A percentile compares a stretch with the other conserved stretches of the same genome.
Evolutionary conservation across 2,329 filamentous ascomycete species (phyloP).

Genomic region (Trichoderma atrobrunneum): DNA sequence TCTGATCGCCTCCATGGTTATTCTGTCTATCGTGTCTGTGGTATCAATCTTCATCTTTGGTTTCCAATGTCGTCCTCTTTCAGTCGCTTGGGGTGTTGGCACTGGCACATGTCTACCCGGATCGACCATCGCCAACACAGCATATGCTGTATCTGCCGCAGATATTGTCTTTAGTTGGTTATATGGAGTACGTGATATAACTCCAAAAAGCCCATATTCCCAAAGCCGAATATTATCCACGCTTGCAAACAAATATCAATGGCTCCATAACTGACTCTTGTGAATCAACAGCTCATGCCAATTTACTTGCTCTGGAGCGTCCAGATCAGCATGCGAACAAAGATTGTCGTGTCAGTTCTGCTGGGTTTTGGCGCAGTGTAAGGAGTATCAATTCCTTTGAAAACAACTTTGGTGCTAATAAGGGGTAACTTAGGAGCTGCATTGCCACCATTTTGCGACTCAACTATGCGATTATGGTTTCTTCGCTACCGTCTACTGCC

Average conservation of each 20-base stretch:
- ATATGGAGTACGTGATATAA: neutral
- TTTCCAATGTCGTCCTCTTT: slow-evolving; percentile 1
- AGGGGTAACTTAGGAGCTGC: neutral
- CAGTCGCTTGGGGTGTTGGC: neutral
- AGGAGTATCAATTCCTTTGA: neutral
- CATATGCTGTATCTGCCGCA: neutral
- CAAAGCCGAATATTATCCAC: neutral
- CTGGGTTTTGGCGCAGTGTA: slow-evolving; percentile 3
- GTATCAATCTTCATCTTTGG: neutral
- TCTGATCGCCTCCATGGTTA: neutral
- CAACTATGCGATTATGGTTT: neutral
- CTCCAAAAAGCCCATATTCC: neutral
- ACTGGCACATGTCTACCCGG: neutral
- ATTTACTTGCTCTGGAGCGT: slow-evolving; percentile 6
- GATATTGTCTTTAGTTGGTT: slow-evolving; percentile 3
- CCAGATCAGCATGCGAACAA: neutral
- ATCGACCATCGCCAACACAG: neutral
- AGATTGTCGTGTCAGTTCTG: neutral
- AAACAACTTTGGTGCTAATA: neutral
- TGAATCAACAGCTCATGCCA: neutral
- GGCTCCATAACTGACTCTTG: neutral
- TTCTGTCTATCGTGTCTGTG: neutral
- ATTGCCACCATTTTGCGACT: slow-evolving; percentile 3
- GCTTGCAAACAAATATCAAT: neutral
- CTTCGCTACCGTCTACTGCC: neutral